Evolutionary conservation across 129 eudicot species (phyloP), one percentile per base, ranked within the genome.

Genomic region (Oenanthe sinensis): DNA sequence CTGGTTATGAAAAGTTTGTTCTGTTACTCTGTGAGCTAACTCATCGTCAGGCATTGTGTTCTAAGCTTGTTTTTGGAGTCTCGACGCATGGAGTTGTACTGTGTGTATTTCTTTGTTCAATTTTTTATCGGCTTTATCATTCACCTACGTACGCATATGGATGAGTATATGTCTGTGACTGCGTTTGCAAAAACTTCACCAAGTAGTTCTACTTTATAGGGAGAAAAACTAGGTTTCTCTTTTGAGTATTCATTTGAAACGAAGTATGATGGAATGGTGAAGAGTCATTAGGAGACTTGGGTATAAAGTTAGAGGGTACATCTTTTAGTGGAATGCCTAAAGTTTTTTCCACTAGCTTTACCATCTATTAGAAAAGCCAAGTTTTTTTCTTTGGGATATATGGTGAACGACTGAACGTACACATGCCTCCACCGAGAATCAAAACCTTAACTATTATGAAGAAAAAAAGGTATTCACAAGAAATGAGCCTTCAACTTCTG

Each of bases 261-360:
- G 71, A 44, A 62, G 42, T 14, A 44, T 8, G n/a, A 13, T 60
- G 45, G 26, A 43, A 9, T 78, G 81, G 63, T 28, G 33, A 42
- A 67, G 65, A 77, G 46, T 44, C 42, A 79, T 62, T 14, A 55
- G 82, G 77, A 77, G 75, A 74, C 28, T 20, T 42, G 15, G 44
- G 46, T 43, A 62, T 43, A 62, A 47, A 39, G 33, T 28, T 3
- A 33, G 54, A 60, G 83, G 92, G 88, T 63, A 82, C 90, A 89
- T 75, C 76, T 79, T n/a, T 76, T 82, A 86, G 92, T 89, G 92
- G 90, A 84, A 82, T 81, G 52, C 84, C 79, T 83, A 68, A 78
- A 83, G 19, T 65, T 85, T 62, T 81, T 82, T 87, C 91, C 91
- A 87, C 86, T 78, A 82, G 75, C 78, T 77, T 17, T 78, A 74